A percentile compares a stretch with the other conserved stretches of the same genome.
Evolutionary conservation across 306 rosid genomes (phyloP).

Genomic region (Quercus aquifolioides): DNA sequence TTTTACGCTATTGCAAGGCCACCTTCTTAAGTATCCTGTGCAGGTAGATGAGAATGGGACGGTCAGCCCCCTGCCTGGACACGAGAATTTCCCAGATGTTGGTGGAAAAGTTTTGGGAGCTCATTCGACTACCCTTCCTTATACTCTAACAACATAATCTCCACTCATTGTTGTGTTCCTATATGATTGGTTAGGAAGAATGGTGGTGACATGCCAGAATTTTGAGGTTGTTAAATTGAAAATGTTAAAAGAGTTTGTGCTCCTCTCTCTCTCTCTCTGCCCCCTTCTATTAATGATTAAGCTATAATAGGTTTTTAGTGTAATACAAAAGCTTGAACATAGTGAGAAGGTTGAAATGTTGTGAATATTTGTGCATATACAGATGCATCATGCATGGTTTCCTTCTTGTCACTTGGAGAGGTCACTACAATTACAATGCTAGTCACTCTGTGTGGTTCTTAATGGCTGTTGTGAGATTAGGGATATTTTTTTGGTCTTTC

Average conservation of each 20-base stretch:
- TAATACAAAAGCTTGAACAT: background rate
- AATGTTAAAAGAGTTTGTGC: background rate
- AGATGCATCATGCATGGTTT: background rate
- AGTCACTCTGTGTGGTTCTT: background rate
- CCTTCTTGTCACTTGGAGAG: background rate
- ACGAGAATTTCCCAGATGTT: conserved; percentile 76
- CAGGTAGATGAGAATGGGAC: conserved; percentile 55
- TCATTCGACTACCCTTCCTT: conserved; percentile 56
- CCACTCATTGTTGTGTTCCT: background rate
- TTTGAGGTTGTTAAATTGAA: background rate
- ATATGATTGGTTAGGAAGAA: background rate
- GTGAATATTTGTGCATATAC: background rate
- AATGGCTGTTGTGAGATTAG: background rate
- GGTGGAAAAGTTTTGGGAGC: conserved; percentile 75
- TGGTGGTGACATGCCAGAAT: conserved; percentile 5
- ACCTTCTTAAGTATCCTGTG: conserved; percentile 81
- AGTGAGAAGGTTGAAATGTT: background rate
- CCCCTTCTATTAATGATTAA: too few species aligned
- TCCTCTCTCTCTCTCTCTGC: background rate
- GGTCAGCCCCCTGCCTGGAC: conserved; percentile 38
- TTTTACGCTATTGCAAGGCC: conserved; percentile 61
- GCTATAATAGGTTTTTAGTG: background rate
- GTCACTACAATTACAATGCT: too few species aligned
- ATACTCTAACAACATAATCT: conserved; percentile 63
- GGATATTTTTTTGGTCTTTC: background rate